Percentiles rank a stretch among this genome's conserved stretches.
Conservation (phyloP, 176 grass and related monocot species). For the Bolboschoenus planiculmis region DNA sequence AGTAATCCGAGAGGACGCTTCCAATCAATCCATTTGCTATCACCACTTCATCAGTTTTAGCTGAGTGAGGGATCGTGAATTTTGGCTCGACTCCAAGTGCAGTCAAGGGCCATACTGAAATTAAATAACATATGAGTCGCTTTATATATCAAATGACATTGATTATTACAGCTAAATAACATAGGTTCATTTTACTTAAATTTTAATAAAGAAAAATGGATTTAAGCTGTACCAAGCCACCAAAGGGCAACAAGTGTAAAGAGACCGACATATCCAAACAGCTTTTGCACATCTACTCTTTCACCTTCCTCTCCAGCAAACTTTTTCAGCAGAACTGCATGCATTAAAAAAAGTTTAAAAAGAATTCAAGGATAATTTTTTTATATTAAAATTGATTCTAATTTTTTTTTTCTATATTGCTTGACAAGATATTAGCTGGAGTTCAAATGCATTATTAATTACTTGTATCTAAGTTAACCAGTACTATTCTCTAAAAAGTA, state of each 20-base stretch:
- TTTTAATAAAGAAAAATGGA: not conserved
- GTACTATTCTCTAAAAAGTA: not conserved
- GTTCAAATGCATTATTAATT: not conserved
- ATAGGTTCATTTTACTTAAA: not conserved
- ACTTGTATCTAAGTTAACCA: not conserved
- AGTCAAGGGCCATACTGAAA: conserved; percentile 94
- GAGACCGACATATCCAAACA: conserved; percentile 89
- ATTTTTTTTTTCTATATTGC: not conserved
- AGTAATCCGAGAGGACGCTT: conserved; percentile 91
- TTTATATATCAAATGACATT: not conserved
- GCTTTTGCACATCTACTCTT: conserved; percentile 83
- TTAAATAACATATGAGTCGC: not conserved
- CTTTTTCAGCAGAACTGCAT: conserved; percentile 91
- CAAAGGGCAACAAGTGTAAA: conserved; percentile 79
- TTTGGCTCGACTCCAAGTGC: conserved; percentile 87
- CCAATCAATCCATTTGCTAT: conserved; percentile 90
- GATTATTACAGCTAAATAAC: not conserved
- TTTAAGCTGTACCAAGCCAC: conserved; percentile 69
- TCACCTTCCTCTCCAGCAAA: conserved; percentile 91
- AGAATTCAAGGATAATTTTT: not conserved
- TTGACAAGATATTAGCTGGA: not conserved
- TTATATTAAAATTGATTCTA: not conserved
- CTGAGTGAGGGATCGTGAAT: conserved; percentile 91
- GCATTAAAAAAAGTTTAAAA: conserved; percentile 21
- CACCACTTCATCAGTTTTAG: conserved; percentile 93